These are phyloP conservation scores for Ceratobasidium sp. DNA, from an alignment of 1,284 basidiomycete species.

Conservation along the genomic window DNA sequence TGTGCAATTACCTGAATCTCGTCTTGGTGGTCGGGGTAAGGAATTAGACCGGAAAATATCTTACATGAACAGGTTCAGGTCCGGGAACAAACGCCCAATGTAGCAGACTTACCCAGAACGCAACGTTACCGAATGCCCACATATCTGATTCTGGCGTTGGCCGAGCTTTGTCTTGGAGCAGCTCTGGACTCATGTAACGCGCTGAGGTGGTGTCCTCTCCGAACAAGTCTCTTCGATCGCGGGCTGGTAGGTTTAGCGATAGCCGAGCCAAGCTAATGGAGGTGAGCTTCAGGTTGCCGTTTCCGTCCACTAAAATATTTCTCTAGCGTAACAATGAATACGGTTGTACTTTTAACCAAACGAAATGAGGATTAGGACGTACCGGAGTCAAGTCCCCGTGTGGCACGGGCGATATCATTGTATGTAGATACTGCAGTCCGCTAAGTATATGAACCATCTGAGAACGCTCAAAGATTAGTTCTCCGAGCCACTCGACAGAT, in stretches of 20 bases:
- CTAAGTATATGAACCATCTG: constrained; percentile 25
- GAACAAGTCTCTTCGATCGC: not conserved
- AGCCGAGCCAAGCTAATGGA: constrained; percentile 8
- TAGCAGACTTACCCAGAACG: constrained; percentile 12
- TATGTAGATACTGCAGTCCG: constrained; percentile 25
- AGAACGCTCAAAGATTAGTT: not conserved
- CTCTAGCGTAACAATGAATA: not conserved
- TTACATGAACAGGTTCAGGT: not conserved
- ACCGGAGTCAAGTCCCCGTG: constrained; percentile 30
- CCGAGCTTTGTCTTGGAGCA: constrained; percentile 18
- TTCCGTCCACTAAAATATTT: constrained; percentile 19
- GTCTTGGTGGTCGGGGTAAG: constrained; percentile 6
- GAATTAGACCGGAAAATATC: constrained; percentile 27
- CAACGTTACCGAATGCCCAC: constrained; percentile 28
- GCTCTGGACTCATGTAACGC: constrained; percentile 30
- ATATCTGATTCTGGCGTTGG: constrained; percentile 25
- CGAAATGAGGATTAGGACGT: not conserved
- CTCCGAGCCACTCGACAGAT: not conserved
- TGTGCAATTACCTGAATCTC: constrained; percentile 16
- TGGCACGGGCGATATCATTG: not conserved
- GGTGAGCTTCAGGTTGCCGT: constrained; percentile 16
- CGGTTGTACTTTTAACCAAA: not conserved
- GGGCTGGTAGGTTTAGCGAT: not conserved
- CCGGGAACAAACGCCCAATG: not conserved
- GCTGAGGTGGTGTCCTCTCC: not conserved